Evolutionary conservation across 768 basidiomycete species (phyloP).

Genomic region (Crassisporium funariophilum): DNA sequence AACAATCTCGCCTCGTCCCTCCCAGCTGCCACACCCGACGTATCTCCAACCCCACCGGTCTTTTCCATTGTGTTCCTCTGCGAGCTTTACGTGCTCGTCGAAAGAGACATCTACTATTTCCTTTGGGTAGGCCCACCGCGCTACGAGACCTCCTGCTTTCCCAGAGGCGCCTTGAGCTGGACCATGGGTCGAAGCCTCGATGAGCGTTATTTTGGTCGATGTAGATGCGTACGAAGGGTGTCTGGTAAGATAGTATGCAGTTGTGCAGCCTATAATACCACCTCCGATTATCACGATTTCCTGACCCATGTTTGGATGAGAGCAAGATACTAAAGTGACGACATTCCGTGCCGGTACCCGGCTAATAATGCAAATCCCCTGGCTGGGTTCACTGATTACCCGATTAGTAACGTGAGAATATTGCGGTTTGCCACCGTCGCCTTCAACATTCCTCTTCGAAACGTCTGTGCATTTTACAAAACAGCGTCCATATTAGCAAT

Average conservation of each 20-base stretch:
- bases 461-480: not conserved
- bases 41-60: conserved; percentile 84
- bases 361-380: too few species aligned
- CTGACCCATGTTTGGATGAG: conserved; percentile 18
- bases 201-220: conserved; percentile 52
- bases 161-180: conserved; percentile 82
- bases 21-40: conserved; percentile 74
- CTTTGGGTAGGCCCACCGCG: conserved; percentile 81
- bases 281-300: conserved; percentile 80
- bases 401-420: too few species aligned
- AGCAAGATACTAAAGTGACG: not conserved
- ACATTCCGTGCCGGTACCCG: not conserved
- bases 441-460: not conserved
- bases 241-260: conserved; percentile 76
- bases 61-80: conserved; percentile 65
- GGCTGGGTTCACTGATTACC: too few species aligned
- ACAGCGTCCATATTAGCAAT: too few species aligned
- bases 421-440: not conserved
- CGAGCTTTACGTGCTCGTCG: conserved; percentile 72
- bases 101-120: conserved; percentile 74
- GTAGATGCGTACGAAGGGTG: conserved; percentile 49
- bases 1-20: conserved; percentile 54
- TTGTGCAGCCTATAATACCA: conserved; percentile 84
- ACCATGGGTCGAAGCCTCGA: conserved; percentile 70
- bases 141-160: conserved; percentile 84